Evolutionary conservation across 441 rosid genomes (phyloP).

Genomic region (California macrophylla): DNA sequence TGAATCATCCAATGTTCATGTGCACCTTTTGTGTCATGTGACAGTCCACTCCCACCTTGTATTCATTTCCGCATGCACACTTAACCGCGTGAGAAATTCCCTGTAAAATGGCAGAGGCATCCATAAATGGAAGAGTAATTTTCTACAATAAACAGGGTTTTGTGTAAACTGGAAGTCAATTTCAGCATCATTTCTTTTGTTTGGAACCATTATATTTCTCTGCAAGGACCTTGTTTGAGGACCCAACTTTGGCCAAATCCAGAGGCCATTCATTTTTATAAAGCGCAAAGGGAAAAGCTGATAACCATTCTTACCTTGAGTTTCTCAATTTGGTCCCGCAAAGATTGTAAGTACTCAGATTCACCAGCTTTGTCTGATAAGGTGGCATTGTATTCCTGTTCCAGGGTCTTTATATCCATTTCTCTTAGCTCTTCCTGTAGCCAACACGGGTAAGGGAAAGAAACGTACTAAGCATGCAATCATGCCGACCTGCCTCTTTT

Average conservation of each 20-base stretch:
- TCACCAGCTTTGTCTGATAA: conserved; percentile 50
- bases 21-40: conserved; percentile 9
- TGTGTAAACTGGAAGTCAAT: background rate
- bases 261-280: background rate
- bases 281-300: conserved; percentile 1
- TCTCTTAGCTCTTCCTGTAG: conserved; percentile 48
- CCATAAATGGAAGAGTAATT: conserved; percentile 3
- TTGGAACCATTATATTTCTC: background rate
- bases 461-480: background rate
- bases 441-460: conserved; percentile 11
- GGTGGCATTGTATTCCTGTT: conserved; percentile 44
- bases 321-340: conserved; percentile 39
- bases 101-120: conserved; percentile 19
- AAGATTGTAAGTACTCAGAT: conserved; percentile 37
- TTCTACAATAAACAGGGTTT: background rate
- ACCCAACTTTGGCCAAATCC: conserved; percentile 6
- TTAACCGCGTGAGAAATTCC: conserved; percentile 36
- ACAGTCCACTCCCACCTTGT: conserved; percentile 24
- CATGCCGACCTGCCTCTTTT: background rate
- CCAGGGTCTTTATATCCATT: conserved; percentile 38
- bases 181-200: background rate
- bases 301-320: conserved; percentile 34
- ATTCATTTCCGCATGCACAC: conserved; percentile 40
- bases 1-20: conserved; percentile 10
- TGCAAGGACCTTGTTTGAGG: conserved; percentile 1